These are phyloP conservation scores for Corynascus novoguineensis DNA, from an alignment of 495 filamentous ascomycete species.

Conservation along the genomic window DNA sequence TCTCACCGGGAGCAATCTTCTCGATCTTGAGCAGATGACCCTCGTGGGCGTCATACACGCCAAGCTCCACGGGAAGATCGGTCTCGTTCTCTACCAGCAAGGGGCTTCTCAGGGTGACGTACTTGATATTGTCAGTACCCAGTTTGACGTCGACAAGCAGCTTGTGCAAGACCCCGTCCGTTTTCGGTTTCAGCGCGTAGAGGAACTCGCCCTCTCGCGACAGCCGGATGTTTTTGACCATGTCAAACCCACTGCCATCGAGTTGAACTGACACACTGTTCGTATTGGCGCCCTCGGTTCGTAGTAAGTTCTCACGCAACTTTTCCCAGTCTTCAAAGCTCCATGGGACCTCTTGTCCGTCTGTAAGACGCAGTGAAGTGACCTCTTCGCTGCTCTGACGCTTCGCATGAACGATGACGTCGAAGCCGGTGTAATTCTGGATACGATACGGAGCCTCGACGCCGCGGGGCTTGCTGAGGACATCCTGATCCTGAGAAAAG, in stretches of 20 bases:
- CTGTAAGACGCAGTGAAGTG: conserved; percentile 70
- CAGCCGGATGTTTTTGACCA: conserved; percentile 78
- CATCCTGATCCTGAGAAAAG: conserved; percentile 82
- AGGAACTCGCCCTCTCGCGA: conserved; percentile 89
- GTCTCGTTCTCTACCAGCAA: conserved; percentile 97
- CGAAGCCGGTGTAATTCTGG: conserved; percentile 91
- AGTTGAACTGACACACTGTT: conserved; percentile 76
- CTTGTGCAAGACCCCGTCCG: conserved; percentile 73
- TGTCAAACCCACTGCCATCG: conserved; percentile 90
- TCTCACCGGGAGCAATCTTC: conserved; percentile 90
- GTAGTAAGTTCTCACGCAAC: conserved; percentile 82
- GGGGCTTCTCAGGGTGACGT: conserved; percentile 92
- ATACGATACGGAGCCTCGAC: conserved; percentile 89
- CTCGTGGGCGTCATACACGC: conserved; percentile 83
- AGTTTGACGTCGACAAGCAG: conserved; percentile 89
- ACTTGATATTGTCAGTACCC: conserved; percentile 89
- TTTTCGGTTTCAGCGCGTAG: conserved; percentile 77
- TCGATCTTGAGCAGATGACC: conserved; percentile 95
- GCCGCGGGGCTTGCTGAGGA: conserved; percentile 87
- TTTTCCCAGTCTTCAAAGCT: conserved; percentile 92
- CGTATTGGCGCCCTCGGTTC: conserved; percentile 66
- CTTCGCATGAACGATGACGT: conserved; percentile 76
- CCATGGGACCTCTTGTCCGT: conserved; percentile 92
- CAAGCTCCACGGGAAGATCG: conserved; percentile 90
- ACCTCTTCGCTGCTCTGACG: conserved; percentile 51